Percentiles rank a stretch among this genome's conserved stretches.
Evolutionary conservation across 1,284 basidiomycete genomes (phyloP).

Genomic region (Cystobasidium sp.): DNA sequence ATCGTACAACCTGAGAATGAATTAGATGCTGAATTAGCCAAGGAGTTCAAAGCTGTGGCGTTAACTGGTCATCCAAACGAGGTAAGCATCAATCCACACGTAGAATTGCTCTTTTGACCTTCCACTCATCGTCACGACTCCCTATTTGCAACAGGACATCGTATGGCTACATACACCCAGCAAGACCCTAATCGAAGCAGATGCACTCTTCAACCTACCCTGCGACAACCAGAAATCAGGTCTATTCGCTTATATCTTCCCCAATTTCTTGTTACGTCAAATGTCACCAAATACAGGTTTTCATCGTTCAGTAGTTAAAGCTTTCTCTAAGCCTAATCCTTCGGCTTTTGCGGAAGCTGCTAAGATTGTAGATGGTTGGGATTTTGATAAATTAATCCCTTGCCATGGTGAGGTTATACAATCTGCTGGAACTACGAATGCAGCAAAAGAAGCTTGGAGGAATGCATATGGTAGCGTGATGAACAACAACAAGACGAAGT

Average conservation of each 20-base stretch:
- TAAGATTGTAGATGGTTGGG: conserved; percentile 24
- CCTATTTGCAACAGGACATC: conserved; percentile 69
- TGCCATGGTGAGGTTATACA: conserved; percentile 45
- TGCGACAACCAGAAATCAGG: conserved; percentile 69
- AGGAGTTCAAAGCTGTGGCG: conserved; percentile 34
- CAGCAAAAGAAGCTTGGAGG: conserved; percentile 39
- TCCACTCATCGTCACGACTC: conserved; percentile 32
- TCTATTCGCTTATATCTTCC: conserved; percentile 12
- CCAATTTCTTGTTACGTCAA: conserved; percentile 29
- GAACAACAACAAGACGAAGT: conserved; percentile 10
- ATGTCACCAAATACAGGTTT: conserved; percentile 30
- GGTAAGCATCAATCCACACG: conserved; percentile 33
- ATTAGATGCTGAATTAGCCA: conserved; percentile 14
- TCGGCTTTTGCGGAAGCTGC: conserved; percentile 32
- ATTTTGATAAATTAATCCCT: conserved; percentile 40
- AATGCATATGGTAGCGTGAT: conserved; percentile 12
- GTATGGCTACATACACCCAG: conserved; percentile 81
- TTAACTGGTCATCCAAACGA: conserved; percentile 47
- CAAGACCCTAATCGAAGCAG: conserved; percentile 81
- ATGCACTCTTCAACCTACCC: conserved; percentile 88
- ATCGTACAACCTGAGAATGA: conserved; percentile 52
- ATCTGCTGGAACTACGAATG: conserved; percentile 16
- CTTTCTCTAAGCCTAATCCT: conserved; percentile 28
- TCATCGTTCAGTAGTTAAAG: conserved; percentile 14
- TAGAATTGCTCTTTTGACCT: not conserved